Conservation (phyloP, 768 basidiomycete species). For the Phylloporus sp. region DNA sequence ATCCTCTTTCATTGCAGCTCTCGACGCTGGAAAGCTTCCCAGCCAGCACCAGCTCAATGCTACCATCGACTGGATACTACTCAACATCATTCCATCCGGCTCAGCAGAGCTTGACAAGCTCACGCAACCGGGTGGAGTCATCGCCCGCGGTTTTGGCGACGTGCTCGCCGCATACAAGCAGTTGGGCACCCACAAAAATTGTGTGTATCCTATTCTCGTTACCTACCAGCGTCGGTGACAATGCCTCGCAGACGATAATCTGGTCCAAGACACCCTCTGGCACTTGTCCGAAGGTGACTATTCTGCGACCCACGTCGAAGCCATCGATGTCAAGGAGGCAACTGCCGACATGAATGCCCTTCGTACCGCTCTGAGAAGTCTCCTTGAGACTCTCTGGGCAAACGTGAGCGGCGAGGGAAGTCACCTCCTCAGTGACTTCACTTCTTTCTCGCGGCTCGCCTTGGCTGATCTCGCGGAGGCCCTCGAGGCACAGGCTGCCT, state of each 20-base stretch:
- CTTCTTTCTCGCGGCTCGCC: conserved; percentile 59
- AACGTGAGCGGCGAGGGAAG: conserved; percentile 50
- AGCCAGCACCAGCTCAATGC: conserved; percentile 50
- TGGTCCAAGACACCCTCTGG: conserved; percentile 63
- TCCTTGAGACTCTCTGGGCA: conserved; percentile 50
- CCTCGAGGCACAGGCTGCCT: conserved; percentile 47
- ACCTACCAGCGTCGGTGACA: neutral
- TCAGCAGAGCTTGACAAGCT: conserved; percentile 38
- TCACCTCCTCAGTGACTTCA: conserved; percentile 54
- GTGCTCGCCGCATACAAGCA: conserved; percentile 56
- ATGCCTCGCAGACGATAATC: conserved; percentile 47
- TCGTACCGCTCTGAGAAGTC: conserved; percentile 43
- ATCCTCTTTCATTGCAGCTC: conserved; percentile 57
- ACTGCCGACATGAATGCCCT: conserved; percentile 47
- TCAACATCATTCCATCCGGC: conserved; percentile 43
- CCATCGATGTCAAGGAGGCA: conserved; percentile 41
- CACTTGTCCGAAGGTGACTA: conserved; percentile 56
- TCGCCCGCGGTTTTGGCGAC: conserved; percentile 46
- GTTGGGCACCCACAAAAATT: conserved; percentile 52
- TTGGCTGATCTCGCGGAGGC: conserved; percentile 63
- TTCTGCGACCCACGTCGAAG: conserved; percentile 33
- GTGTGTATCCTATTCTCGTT: conserved; percentile 27
- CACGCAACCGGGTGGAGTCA: conserved; percentile 48
- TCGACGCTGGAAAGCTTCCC: conserved; percentile 69
- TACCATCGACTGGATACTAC: conserved; percentile 52